Conservation (phyloP, 306 rosid species). For the Aeschynomene evenia region DNA sequence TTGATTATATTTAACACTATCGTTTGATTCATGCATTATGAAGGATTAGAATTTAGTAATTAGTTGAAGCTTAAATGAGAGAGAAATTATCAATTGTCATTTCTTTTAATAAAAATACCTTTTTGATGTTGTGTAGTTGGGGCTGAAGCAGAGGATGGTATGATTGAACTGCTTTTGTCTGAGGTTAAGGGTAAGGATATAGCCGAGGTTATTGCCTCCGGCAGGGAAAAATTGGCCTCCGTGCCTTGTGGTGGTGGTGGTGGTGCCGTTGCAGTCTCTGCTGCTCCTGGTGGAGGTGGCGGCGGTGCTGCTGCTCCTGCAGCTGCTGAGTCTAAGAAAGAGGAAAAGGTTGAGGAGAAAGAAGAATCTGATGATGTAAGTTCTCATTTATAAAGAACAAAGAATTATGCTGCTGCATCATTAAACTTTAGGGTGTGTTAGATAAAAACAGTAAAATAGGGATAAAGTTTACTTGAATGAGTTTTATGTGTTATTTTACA, state of each 20-base stretch:
- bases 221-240: conserved; percentile 70
- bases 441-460: too few species aligned
- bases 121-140: conserved; percentile 52
- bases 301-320: conserved; percentile 54
- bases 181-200: conserved; percentile 64
- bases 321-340: conserved; percentile 69
- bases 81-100: not conserved
- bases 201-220: conserved; percentile 69
- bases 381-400: not conserved
- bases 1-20: too few species aligned
- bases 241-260: conserved; percentile 73
- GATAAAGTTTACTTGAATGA: too few species aligned
- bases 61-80: not conserved
- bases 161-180: conserved; percentile 51
- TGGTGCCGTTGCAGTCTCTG: conserved; percentile 40
- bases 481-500: too few species aligned
- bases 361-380: conserved; percentile 85
- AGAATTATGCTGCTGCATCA: not conserved
- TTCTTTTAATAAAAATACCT: too few species aligned
- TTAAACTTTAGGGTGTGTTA: too few species aligned
- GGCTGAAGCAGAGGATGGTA: conserved; percentile 58
- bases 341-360: conserved; percentile 75
- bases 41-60: too few species aligned
- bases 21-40: not conserved
- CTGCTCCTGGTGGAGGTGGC: conserved; percentile 33